Base-by-base conservation (phyloP, 2,329 filamentous ascomycete genomes). In the Mariannaea sp. region DNA sequence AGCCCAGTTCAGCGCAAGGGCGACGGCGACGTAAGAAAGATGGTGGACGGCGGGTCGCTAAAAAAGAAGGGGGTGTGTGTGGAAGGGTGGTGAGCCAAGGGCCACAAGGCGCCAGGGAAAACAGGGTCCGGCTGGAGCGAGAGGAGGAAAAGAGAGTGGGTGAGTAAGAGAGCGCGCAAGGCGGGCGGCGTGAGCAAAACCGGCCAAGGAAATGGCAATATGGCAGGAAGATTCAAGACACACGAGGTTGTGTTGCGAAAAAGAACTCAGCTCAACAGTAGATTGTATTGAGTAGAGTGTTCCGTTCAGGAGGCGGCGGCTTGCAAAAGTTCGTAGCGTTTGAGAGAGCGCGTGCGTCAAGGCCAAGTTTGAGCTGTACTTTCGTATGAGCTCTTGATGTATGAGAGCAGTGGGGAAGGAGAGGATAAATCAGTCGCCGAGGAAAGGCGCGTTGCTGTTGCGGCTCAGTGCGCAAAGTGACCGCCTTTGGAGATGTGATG, bases 361-460 rank as follows among this genome's bases (percentile, higher is more conserved):
- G 51, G 39, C 44, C n/a, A n/a, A n/a, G 49, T 33, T 35, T 40
- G 33, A 45, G 49, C 36, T 45, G 41, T n/a, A n/a, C n/a, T n/a
- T n/a, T n/a, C n/a, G n/a, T 19, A 38, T 30, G 51, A 40, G 45
- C 40, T 48, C n/a, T n/a, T n/a, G n/a, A n/a, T 54, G 40, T 54
- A 27, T 45, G 40, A 49, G 40, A 33, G 40, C 29, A 35, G 45
- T 45, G 51, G 51, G 40, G 40, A 45, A 42, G 40, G 40, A 49
- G 41, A 40, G 33, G 29, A 42, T 29, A 27, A 29, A 27, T 29
- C 29, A 41, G 24, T 9, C 39, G 27, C 30, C 20, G 51, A 54
- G 49, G 51, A 54, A 53, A 54, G 51, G 51, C 44, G 38, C 51
- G 45, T 26, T 49, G 51, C 45, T 45, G 51, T 35, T 40, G 51